phyloP scores from a whole-genome alignment of 148 eudicot genomes.

The Vaccinium macrocarpon region DNA sequence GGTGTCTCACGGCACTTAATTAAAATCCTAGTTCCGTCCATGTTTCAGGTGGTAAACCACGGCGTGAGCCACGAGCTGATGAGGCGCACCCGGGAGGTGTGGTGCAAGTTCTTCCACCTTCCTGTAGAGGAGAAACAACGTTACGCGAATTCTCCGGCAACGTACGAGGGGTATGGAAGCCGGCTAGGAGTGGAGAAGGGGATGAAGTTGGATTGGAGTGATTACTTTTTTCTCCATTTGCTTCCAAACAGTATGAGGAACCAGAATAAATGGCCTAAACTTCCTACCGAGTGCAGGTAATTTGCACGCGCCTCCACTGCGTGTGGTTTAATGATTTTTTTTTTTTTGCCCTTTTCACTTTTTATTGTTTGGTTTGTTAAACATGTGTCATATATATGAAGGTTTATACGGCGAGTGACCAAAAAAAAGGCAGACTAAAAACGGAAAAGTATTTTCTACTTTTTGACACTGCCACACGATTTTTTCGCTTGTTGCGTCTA shows the following conservation, averaged over 20 bases:
- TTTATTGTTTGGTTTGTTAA: background rate
- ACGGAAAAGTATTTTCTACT: background rate
- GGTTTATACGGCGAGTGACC: background rate
- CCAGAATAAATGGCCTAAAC: slow-evolving; percentile 43
- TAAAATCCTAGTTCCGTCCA: background rate
- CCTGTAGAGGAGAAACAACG: slow-evolving; percentile 39
- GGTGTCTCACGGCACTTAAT: too few relatives aligned
- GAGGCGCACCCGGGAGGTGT: slow-evolving; percentile 25
- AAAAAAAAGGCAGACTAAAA: background rate
- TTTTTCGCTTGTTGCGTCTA: background rate
- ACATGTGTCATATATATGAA: background rate
- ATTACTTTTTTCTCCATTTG: slow-evolving; percentile 43
- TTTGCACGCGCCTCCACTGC: background rate
- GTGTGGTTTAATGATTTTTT: background rate
- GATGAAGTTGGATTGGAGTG: slow-evolving; percentile 46
- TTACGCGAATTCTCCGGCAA: slow-evolving; percentile 40
- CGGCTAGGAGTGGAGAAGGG: slow-evolving; percentile 46
- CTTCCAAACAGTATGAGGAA: slow-evolving; percentile 33
- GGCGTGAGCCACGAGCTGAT: slow-evolving; percentile 43
- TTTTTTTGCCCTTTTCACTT: background rate
- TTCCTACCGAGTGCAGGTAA: slow-evolving; percentile 41
- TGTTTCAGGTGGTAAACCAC: slow-evolving; percentile 43
- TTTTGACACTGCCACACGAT: background rate
- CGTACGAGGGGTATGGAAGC: slow-evolving; percentile 57
- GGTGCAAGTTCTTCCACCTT: slow-evolving; percentile 48